Conservation (phyloP, 371 early-diverging fungal genomes). For the Quaeritorhiza haematococci region DNA sequence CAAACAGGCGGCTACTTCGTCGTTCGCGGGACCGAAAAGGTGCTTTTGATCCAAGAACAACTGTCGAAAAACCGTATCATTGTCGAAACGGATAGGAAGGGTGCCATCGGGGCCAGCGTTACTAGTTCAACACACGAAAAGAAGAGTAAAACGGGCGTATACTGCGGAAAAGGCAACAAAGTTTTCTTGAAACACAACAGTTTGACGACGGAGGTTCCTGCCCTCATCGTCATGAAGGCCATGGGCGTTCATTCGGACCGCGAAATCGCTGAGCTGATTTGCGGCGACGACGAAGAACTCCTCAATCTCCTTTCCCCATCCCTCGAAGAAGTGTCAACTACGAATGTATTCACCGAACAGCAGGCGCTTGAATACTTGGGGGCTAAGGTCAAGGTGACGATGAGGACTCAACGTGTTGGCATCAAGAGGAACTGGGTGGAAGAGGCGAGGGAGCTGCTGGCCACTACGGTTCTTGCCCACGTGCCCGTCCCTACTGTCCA, state of each 20-base stretch:
- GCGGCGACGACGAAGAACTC: slow-evolving; percentile 78
- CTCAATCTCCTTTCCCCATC: slow-evolving; percentile 84
- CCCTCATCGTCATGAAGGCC: slow-evolving; percentile 49
- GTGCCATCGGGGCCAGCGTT: slow-evolving; percentile 78
- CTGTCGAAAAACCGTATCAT: slow-evolving; percentile 99
- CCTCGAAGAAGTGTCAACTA: slow-evolving; percentile 79
- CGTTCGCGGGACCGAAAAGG: slow-evolving; percentile 98
- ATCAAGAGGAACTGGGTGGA: slow-evolving; percentile 53
- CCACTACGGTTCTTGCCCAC: slow-evolving; percentile 92
- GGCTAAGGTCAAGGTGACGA: slow-evolving; percentile 44
- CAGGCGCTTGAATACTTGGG: slow-evolving; percentile 94
- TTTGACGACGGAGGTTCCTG: slow-evolving; percentile 90
- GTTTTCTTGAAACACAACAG: slow-evolving; percentile 91
- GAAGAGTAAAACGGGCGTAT: slow-evolving; percentile 95
- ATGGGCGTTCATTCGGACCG: slow-evolving; percentile 95
- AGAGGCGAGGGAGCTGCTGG: slow-evolving; percentile 88
- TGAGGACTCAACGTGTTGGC: slow-evolving; percentile 23
- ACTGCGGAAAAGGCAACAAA: slow-evolving; percentile 62
- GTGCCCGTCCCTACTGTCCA: slow-evolving; percentile 74
- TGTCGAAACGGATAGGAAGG: slow-evolving; percentile 89
- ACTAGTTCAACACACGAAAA: slow-evolving; percentile 96
- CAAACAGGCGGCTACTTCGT: slow-evolving; percentile 94
- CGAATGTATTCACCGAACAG: slow-evolving; percentile 79
- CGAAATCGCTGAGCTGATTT: slow-evolving; percentile 93
- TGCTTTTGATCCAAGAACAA: slow-evolving; percentile 99